Conservation (phyloP, 441 rosid species). For the Macaranga tanarius region DNA sequence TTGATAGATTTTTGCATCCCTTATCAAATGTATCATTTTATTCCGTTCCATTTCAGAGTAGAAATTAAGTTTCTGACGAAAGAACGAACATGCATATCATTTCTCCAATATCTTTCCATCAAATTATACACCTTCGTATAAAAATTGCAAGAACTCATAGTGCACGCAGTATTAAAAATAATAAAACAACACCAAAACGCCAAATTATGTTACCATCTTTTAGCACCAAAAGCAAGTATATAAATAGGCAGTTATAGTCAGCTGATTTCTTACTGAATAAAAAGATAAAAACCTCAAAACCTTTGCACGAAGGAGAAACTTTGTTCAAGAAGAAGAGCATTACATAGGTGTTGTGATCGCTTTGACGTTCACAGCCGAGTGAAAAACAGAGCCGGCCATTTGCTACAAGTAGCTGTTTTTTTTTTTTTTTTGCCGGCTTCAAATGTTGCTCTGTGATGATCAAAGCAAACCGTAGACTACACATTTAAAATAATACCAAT, state of each 20-base stretch:
- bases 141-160: background rate
- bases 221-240: background rate
- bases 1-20: background rate
- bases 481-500: constrained; percentile 5
- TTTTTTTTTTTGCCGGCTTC: constrained; percentile 36
- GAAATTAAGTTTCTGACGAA: background rate
- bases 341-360: background rate
- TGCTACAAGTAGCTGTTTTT: background rate
- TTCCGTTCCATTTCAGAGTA: background rate
- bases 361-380: background rate
- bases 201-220: background rate
- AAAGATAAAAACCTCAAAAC: background rate
- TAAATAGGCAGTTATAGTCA: background rate
- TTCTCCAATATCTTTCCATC: no score
- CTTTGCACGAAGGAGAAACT: background rate
- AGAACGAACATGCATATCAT: background rate
- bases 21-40: background rate
- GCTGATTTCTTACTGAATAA: background rate
- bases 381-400: constrained; percentile 36
- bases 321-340: background rate
- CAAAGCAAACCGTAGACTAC: constrained; percentile 31
- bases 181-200: background rate
- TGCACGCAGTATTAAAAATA: background rate
- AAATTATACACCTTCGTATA: background rate
- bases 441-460: constrained; percentile 27